These are phyloP conservation scores for Phytophthora hibernalis DNA, from an alignment of 352 stramenopile genomes.

Conservation along the genomic window DNA sequence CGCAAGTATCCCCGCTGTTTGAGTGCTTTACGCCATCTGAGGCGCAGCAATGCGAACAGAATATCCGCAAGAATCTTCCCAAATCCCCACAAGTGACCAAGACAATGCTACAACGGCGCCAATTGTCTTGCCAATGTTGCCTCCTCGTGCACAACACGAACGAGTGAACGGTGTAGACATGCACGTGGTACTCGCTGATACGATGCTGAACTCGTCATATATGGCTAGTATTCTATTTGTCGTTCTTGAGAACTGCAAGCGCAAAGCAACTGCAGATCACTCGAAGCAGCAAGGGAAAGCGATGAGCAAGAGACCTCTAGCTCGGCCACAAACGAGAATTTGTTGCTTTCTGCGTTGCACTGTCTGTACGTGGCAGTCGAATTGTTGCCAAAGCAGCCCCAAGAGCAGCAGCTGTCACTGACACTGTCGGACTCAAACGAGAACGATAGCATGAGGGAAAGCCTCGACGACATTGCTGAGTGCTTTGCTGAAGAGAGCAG, in stretches of 20 bases:
- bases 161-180: constrained; percentile 30
- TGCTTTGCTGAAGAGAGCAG: constrained; percentile 44
- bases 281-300: not conserved
- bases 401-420: not conserved
- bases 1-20: constrained; percentile 66
- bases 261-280: not conserved
- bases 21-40: constrained; percentile 83
- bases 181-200: constrained; percentile 44
- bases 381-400: constrained; percentile 23
- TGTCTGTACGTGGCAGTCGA: constrained; percentile 60
- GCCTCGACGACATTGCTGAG: constrained; percentile 36
- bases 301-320: constrained; percentile 11
- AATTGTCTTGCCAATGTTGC: constrained; percentile 44
- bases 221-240: constrained; percentile 51
- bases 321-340: constrained; percentile 48
- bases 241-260: constrained; percentile 52
- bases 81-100: constrained; percentile 20
- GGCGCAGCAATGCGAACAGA: constrained; percentile 77
- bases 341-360: constrained; percentile 63
- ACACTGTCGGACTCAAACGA: not conserved
- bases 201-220: constrained; percentile 60
- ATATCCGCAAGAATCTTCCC: constrained; percentile 55
- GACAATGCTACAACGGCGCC: constrained; percentile 3
- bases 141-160: constrained; percentile 29
- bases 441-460: constrained; percentile 3